A percentile compares a stretch with the other conserved stretches of the same genome.
Evolutionary conservation across 345 rosid genomes (phyloP).

Genomic region (Citrus maxima): DNA sequence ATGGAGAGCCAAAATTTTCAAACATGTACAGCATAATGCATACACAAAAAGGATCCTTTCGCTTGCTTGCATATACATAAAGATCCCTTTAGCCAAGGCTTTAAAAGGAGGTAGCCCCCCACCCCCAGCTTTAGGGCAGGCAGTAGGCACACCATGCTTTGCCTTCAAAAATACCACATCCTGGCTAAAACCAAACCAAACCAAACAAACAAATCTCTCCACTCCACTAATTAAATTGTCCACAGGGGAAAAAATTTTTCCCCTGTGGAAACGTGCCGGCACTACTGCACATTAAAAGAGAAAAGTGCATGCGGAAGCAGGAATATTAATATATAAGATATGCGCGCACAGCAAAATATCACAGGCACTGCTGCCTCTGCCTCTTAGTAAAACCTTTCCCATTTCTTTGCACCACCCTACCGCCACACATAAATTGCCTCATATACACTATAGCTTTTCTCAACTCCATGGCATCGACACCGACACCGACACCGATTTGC

Average conservation of each 20-base stretch:
- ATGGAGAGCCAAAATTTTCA: conserved; percentile 9
- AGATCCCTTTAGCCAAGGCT: conserved; percentile 9
- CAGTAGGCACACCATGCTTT: conserved; percentile 27
- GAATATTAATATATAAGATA: conserved; percentile 19
- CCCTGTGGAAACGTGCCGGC: conserved; percentile 29
- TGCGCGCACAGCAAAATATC: conserved; percentile 11
- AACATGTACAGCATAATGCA: background rate
- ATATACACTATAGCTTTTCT: too few relatives aligned
- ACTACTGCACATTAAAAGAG: conserved; percentile 11
- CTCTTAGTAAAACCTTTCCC: background rate
- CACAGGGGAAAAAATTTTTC: background rate
- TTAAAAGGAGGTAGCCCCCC: background rate
- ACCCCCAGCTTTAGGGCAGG: conserved; percentile 26
- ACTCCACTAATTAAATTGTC: background rate
- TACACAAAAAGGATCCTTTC: background rate
- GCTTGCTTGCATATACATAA: background rate
- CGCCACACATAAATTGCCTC: too few relatives aligned
- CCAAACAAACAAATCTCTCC: background rate
- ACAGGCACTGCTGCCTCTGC: background rate
- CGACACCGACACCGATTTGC: background rate
- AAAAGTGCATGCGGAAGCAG: conserved; percentile 35
- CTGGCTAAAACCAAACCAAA: background rate
- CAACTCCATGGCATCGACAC: background rate
- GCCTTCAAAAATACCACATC: background rate
- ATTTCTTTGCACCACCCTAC: background rate